A percentile compares a stretch with the other conserved stretches of the same genome.
These are phyloP conservation scores for Tubosaeta brunneosetosa DNA, from an alignment of 768 basidiomycete species.

Conservation along the genomic window DNA sequence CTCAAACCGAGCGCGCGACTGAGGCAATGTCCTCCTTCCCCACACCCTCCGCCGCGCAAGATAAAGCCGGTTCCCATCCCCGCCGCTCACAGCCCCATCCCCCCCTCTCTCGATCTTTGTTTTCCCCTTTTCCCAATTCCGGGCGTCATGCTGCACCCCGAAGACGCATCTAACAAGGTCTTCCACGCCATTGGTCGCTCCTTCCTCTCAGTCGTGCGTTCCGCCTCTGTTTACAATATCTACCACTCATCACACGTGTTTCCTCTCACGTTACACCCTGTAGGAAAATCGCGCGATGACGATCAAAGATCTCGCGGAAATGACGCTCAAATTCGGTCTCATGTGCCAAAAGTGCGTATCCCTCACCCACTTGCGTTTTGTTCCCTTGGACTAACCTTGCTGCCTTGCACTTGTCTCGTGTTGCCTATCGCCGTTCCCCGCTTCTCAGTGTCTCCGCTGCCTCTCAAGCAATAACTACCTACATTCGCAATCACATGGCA, in stretches of 20 bases:
- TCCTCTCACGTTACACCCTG: conserved; percentile 5
- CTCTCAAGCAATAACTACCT: conserved; percentile 79
- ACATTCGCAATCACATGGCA: conserved; percentile 66
- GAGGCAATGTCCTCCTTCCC: conserved; percentile 40
- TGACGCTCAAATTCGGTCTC: conserved; percentile 58
- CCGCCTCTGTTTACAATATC: conserved; percentile 6
- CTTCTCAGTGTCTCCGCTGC: conserved; percentile 63
- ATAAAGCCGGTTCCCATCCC: conserved; percentile 30
- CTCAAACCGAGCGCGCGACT: conserved; percentile 52
- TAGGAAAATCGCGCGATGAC: conserved; percentile 83
- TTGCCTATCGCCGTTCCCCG: conserved; percentile 4
- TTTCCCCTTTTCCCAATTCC: conserved; percentile 54
- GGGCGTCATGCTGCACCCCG: conserved; percentile 64
- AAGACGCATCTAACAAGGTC: conserved; percentile 68
- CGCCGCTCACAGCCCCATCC: conserved; percentile 16
- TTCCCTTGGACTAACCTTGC: conserved; percentile 5
- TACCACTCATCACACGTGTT: conserved; percentile 15
- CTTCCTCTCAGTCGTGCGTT: conserved; percentile 67
- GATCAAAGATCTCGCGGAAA: conserved; percentile 79
- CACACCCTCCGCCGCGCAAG: conserved; percentile 30
- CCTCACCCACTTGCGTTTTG: conserved; percentile 8
- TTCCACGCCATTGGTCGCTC: conserved; percentile 70
- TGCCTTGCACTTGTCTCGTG: conserved; percentile 12
- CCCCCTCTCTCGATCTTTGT: conserved; percentile 14
- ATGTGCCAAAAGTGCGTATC: conserved; percentile 68